Evolutionary conservation across 2,329 filamentous ascomycete species (phyloP), one percentile per base, ranked within the genome.

Genomic region (Neurospora sp.): DNA sequence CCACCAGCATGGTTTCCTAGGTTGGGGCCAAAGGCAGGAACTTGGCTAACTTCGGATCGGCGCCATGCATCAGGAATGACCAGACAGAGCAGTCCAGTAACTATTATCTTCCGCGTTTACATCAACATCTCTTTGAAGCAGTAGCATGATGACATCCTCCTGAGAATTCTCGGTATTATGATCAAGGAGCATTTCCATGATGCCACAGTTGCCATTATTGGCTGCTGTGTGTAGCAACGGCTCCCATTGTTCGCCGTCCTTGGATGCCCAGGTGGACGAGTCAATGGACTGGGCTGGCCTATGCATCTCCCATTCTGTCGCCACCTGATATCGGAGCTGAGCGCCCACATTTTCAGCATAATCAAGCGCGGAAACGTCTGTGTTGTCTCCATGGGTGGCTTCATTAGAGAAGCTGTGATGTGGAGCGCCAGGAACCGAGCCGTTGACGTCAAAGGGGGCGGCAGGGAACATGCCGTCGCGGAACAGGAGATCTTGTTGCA

Each of bases 181-280:
- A 23, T 52, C 28, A 36, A 68, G 67, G 15, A 68, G 67, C 67
- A 68, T 68, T 19, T 58, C 9, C 3, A 58, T 19, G 46, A 68
- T 68, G 19, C 46, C 67, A 23, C 67, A 68, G 42, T 68, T 46
- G 10, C 67, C 42, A 17, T 68, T 68, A 33, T 58, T 68, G 23
- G 67, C 67, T 36, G 67, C 67, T 46, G 67, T 68, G 28, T 68
- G 67, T 46, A 68, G 42, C 17, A 68, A 46, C 15, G 67, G 67
- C 67, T 68, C 67, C 40, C 40, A 68, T 38, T 33, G 67, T 17
- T 33, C 67, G 15, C 28, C 28, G 8, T 58, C 39, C 23, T 11
- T 58, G 42, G 40, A 46, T 2, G 40, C 10, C 67, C 67, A 68
- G 9, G 67, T 68, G 15, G 28, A 36, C 15, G 52, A 62, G 28